Conservation (phyloP, 192 early-diverging fungal genomes). For the Backusella parvicylindrica region DNA sequence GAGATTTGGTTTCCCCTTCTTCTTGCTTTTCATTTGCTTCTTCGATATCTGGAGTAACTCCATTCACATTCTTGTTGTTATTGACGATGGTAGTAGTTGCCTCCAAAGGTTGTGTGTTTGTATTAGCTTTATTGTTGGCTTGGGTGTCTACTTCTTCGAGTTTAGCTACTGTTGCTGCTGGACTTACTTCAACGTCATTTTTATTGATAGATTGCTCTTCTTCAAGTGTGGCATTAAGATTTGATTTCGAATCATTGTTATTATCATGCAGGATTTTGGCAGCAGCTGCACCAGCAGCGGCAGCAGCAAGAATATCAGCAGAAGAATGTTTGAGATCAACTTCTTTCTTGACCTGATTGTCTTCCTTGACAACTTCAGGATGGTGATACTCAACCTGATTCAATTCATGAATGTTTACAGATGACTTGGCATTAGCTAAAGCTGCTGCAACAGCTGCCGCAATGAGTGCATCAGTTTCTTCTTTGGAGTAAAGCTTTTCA, state of each 20-base stretch:
- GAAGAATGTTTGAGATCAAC: neutral
- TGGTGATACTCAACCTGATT: neutral
- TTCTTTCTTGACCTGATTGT: neutral
- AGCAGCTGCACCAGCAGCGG: neutral
- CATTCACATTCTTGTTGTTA: neutral
- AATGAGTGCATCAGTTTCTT: slow-evolving; percentile 22
- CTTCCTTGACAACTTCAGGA: neutral
- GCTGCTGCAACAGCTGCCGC: slow-evolving; percentile 29
- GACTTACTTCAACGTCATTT: neutral
- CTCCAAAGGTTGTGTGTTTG: neutral
- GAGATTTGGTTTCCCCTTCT: neutral
- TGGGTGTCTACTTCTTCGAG: neutral
- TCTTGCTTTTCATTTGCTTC: neutral
- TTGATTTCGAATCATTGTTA: neutral
- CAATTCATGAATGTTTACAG: neutral
- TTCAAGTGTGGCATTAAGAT: neutral
- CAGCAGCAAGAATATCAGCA: neutral
- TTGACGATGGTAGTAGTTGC: neutral
- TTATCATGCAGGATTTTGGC: neutral
- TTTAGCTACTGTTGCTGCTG: neutral
- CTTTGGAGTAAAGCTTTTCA: neutral
- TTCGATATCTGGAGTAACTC: neutral
- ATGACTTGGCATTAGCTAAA: neutral
- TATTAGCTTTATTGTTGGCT: neutral
- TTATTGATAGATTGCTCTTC: neutral